A percentile compares a stretch with the other conserved stretches of the same genome.
Conservation (phyloP, 225 moss, liverwort and hornwort genomes). For the Anthoceros angustus region DNA sequence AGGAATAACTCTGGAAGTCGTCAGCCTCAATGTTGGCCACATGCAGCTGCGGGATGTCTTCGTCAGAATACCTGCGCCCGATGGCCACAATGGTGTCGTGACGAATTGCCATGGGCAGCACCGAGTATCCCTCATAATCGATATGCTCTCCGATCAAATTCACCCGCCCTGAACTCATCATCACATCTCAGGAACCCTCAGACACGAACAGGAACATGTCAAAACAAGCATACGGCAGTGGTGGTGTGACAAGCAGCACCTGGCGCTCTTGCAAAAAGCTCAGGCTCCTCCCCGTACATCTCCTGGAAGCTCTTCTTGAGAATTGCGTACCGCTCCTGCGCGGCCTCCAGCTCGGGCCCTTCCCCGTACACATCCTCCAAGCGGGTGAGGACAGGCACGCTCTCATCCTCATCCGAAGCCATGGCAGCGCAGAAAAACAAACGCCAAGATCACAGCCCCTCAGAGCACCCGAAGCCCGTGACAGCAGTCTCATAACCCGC, state of each 20-base stretch:
- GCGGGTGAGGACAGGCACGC: constrained; percentile 41
- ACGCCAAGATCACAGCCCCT: no score
- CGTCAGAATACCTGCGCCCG: constrained; percentile 22
- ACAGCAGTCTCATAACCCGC: no score
- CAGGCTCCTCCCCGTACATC: constrained; percentile 50
- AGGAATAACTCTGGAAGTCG: constrained; percentile 38
- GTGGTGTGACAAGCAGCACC: constrained; percentile 18
- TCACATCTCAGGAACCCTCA: neutral
- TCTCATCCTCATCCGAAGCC: constrained; percentile 39
- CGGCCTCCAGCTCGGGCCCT: constrained; percentile 29
- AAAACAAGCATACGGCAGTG: neutral
- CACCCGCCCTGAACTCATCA: constrained; percentile 51
- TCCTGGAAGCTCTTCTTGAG: constrained; percentile 40
- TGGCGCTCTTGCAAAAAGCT: constrained; percentile 77
- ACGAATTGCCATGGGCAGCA: constrained; percentile 88
- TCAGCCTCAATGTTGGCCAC: constrained; percentile 45
- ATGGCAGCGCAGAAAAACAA: constrained; percentile 5
- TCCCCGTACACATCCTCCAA: constrained; percentile 63
- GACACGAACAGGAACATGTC: neutral
- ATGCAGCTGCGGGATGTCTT: constrained; percentile 27
- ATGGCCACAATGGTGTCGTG: constrained; percentile 93
- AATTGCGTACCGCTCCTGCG: constrained; percentile 37
- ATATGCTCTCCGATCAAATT: constrained; percentile 96
- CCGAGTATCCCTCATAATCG: constrained; percentile 97
- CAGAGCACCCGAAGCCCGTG: no score